Base-by-base conservation (phyloP, 2,329 filamentous ascomycete genomes). In the Fusarium incarnatum region DNA sequence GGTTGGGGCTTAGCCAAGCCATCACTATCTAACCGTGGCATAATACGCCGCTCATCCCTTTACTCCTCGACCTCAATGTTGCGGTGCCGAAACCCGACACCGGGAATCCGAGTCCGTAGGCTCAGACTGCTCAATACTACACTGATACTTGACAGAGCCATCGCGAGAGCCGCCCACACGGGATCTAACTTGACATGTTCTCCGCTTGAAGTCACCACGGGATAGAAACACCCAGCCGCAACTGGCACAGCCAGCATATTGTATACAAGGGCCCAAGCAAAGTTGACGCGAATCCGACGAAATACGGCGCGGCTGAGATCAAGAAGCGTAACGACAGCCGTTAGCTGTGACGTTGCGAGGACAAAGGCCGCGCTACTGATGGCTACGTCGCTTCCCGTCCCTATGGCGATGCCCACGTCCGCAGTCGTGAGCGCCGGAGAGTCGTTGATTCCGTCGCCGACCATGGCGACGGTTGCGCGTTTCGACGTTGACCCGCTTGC, bases 371-470 rank as follows among this genome's bases (percentile, higher is more conserved):
- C 92, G 34, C 90, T 91, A 53, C 89, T 91, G 71, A 97, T 91
- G 47, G 94, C 94, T 30, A 97, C 90, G 79, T 97, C 94, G 48
- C 91, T 93, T 60, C 94, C 94, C 1, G 89, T 92, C 6, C 92
- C 93, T 75, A 97, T 91, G 57, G 94, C 93, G 67, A 97, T 92
- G 73, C 92, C 93, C 1, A 97, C 90, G 76, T 97, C 94, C 18
- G 94, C 92, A 22, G 88, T 89, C 8, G 91, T 88, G 37, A 97
- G 87, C 9, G 94, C 94, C 0, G 94, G 93, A 0, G 92, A 90
- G 81, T 97, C 94, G 79, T 97, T 97, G 81, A 96, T 94, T 72
- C 94, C 94, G 77, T 97, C 94, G 60, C 94, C 94, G 8, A 96
- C 91, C 88, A 97, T 97, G 72, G 92, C 94, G 8, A 97, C 87